phyloP scores from a whole-genome alignment of 2,329 filamentous ascomycete genomes.

The Pezicula radicicola region DNA sequence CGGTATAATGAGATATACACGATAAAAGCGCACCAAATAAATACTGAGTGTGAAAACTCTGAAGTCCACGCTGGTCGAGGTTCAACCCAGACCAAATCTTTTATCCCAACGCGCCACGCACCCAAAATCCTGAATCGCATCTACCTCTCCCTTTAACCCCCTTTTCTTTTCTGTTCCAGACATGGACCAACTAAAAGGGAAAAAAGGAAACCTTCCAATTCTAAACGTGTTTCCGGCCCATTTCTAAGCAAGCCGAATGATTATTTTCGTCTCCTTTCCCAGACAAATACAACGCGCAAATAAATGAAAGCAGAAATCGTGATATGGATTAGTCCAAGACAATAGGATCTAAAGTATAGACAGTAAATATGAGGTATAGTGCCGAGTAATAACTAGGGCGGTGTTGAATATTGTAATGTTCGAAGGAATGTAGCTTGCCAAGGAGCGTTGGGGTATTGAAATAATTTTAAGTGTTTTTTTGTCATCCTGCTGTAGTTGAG shows the following conservation, averaged over 20 bases:
- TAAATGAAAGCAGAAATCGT: slow-evolving; percentile 3
- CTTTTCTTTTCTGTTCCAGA: no score
- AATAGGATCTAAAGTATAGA: slow-evolving; percentile 6
- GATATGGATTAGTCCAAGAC: not conserved
- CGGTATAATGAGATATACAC: not conserved
- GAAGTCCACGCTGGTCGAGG: not conserved
- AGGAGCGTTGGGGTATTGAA: slow-evolving; percentile 22
- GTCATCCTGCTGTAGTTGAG: no score
- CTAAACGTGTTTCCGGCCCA: no score
- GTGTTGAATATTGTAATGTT: not conserved
- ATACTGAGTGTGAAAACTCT: not conserved
- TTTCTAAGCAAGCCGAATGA: no score
- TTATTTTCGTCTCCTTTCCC: not conserved
- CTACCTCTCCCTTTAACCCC: no score
- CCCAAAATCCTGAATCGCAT: no score
- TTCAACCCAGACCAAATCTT: no score
- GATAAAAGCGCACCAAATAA: not conserved
- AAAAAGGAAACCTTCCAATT: no score
- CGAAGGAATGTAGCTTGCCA: slow-evolving; percentile 21
- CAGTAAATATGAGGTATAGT: slow-evolving; percentile 1
- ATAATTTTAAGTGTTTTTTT: not conserved
- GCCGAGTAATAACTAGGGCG: slow-evolving; percentile 3
- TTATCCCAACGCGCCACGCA: no score
- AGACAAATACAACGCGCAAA: not conserved
- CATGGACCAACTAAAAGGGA: no score